Base-by-base conservation (phyloP, 179 eudicot genomes). In the Sideroxylon spinosum region DNA sequence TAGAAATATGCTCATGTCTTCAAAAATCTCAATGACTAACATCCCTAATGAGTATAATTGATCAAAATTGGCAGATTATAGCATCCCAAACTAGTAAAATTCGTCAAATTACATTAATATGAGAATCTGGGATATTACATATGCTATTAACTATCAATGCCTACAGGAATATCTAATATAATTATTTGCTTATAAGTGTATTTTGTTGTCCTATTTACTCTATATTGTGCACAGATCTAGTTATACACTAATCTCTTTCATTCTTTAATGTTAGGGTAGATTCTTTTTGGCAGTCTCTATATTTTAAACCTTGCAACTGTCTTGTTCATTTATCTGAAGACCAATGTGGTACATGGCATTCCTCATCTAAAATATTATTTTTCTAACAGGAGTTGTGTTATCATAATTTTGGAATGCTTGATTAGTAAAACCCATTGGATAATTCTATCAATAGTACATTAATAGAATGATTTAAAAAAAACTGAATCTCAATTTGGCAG, bases 241-340 rank as follows among this genome's bases (percentile, higher is more conserved):
- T 22, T 9, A 37, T 26, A n/a, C 7, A 3, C 68, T 67, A 20
- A 29, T 72, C 50, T 50, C 28, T 74, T 44, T 25, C 62, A 32
- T 19, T 50, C 20, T 78, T 79, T 63, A 70, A 29, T 78, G 75
- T 59, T 59, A 59, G 64, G 85, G 87, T 93, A 95, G 98, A 81
- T 95, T 82, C 79, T 95, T 32, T 95, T 95, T 83, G 98, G 92
- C 26, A 12, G 85, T 48, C 86, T 95, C 70, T 95, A 95, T 87
- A 84, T 95, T 77, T 80, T 91, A 82, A 93, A 95, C 85, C 95
- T 93, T 32, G 98, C 88, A 63, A 87, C 91, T 68, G 84, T 93
- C 66, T 78, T 93, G 16, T 85, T 90, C 81, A 90, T 95, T 79
- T 95, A 95, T 76, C 72, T 91, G 86, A 93, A 93, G 90, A 89